Evolutionary conservation across 1,284 basidiomycete genomes (phyloP).

Genomic region (Ceratobasidium sp.): DNA sequence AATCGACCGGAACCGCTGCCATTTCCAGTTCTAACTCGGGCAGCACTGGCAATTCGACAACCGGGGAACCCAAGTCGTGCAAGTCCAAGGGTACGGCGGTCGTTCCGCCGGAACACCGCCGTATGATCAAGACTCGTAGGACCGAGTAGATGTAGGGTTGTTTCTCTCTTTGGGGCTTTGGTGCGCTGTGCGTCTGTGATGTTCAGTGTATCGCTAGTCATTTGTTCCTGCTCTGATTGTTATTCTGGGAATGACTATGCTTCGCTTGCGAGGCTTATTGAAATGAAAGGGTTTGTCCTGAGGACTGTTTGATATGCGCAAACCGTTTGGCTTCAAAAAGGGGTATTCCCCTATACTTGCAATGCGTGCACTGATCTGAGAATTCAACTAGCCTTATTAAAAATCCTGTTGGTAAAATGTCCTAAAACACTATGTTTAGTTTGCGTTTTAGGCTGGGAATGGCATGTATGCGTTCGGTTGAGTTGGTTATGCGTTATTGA

Average conservation of each 20-base stretch:
- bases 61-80: not conserved
- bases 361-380: too few species aligned
- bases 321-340: too few species aligned
- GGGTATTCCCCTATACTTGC: too few species aligned
- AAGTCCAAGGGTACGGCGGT: constrained; percentile 11
- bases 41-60: not conserved
- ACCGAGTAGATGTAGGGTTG: not conserved
- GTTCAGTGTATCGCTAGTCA: not conserved
- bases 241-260: too few species aligned
- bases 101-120: constrained; percentile 12
- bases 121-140: not conserved
- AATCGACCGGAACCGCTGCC: not conserved
- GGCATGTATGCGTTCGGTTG: too few species aligned
- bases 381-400: too few species aligned
- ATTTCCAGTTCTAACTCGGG: not conserved
- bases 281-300: not conserved
- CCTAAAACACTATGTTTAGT: too few species aligned
- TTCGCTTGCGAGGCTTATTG: not conserved
- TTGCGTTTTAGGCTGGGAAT: too few species aligned
- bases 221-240: too few species aligned
- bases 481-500: too few species aligned
- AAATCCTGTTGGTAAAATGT: too few species aligned
- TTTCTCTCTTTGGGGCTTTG: not conserved
- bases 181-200: not conserved
- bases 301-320: too few species aligned